Percentiles rank a stretch among this genome's conserved stretches.
Conservation (phyloP, 441 rosid genomes). For the Erysimum cheiri region DNA sequence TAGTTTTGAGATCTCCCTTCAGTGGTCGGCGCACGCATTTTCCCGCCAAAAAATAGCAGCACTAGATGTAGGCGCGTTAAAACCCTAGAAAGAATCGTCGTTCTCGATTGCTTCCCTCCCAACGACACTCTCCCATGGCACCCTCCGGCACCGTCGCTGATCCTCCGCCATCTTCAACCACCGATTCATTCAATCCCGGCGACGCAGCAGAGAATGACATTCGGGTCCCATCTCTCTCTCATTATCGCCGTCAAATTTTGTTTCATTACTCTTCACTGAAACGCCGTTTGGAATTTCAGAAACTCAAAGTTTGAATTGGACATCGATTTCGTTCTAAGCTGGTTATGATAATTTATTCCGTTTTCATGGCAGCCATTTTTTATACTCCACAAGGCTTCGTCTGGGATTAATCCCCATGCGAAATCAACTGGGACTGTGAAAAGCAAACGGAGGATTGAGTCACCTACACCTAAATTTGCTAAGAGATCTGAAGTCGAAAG, state of each 20-base stretch:
- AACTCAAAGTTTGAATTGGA: not conserved
- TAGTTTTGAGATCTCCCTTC: not conserved
- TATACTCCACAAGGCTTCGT: conserved; percentile 60
- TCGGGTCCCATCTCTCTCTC: conserved; percentile 45
- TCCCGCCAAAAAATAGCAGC: conserved; percentile 61
- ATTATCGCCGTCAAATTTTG: conserved; percentile 11
- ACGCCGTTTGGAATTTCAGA: not conserved
- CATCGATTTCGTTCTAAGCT: conserved; percentile 5
- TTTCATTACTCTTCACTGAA: conserved; percentile 1
- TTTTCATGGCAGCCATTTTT: conserved; percentile 63
- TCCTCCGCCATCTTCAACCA: conserved; percentile 43
- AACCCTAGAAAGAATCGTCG: conserved; percentile 41
- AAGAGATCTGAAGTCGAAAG: conserved; percentile 46
- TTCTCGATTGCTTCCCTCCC: conserved; percentile 19
- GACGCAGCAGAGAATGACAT: conserved; percentile 47
- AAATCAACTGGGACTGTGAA: conserved; percentile 49
- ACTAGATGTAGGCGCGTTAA: conserved; percentile 6
- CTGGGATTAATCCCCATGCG: conserved; percentile 47
- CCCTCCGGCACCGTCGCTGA: conserved; percentile 45
- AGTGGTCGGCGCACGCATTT: conserved; percentile 26
- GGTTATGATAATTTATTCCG: not conserved
- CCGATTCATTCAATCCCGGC: conserved; percentile 39
- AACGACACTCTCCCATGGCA: conserved; percentile 47
- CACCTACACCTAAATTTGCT: conserved; percentile 48
- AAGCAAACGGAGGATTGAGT: conserved; percentile 61